Percentiles rank a stretch among this genome's conserved stretches.
Conservation (phyloP, 805 yeast genomes). For the Schwanniomyces occidentalis region DNA sequence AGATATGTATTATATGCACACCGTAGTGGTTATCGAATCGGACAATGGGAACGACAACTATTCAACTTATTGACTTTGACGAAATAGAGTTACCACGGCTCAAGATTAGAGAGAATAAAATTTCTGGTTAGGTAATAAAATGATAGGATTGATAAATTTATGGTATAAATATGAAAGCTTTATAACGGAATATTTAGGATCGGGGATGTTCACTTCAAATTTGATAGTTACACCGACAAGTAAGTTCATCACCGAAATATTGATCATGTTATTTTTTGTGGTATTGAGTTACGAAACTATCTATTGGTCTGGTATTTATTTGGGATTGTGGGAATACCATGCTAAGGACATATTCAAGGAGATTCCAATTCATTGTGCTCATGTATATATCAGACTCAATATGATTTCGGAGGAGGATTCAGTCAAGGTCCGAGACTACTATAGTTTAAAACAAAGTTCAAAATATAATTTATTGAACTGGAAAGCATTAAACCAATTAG, state of each 20-base stretch:
- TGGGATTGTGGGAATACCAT: slow-evolving; percentile 48
- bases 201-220: slow-evolving; percentile 21
- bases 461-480: slow-evolving; percentile 25
- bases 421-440: slow-evolving; percentile 26
- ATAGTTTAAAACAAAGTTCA: slow-evolving; percentile 24
- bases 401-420: slow-evolving; percentile 21
- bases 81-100: too few species aligned
- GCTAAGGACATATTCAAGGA: slow-evolving; percentile 67
- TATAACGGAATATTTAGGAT: slow-evolving; percentile 3
- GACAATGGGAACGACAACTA: too few species aligned
- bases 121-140: too few species aligned
- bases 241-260: slow-evolving; percentile 28
- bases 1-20: too few species aligned
- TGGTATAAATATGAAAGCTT: slow-evolving; percentile 3
- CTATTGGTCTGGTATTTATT: slow-evolving; percentile 44
- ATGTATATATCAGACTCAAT: slow-evolving; percentile 58
- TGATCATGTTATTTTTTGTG: slow-evolving; percentile 22
- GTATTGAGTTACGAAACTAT: slow-evolving; percentile 39
- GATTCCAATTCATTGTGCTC: slow-evolving; percentile 78
- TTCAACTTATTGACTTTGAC: too few species aligned
- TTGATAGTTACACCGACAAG: slow-evolving; percentile 26
- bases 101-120: background rate
- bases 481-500: slow-evolving; percentile 17
- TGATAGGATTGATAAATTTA: background rate
- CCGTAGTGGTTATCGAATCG: too few species aligned